Base-by-base conservation (phyloP, 495 filamentous ascomycete species). In the Amorphotheca resinae region DNA sequence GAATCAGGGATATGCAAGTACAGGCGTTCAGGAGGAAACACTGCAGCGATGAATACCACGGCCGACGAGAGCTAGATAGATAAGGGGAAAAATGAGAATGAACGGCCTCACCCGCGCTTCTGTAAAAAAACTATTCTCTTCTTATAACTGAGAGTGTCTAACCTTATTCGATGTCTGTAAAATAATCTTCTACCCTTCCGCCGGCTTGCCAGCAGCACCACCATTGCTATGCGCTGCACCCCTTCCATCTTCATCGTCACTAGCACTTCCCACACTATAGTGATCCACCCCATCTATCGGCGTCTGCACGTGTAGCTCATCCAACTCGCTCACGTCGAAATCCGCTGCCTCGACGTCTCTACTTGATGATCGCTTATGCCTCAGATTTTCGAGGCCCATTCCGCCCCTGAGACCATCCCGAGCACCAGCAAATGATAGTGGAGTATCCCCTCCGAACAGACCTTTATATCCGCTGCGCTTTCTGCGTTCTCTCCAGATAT, bases 301-400 rank as follows among this genome's bases (percentile, higher is more conserved):
- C 21, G 64, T 71, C 14, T 45, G 50, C 17, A 73, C 58, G 44
- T 82, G 73, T 34, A 93, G 59, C 48, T 87, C 76, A 56, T 93
- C 84, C 25, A 95, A 55, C 58, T 93, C 84, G 32, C 72, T 73
- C 62, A 95, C 91, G 51, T 96, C 87, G 64, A 91, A 96, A 57
- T 89, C 87, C 9, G 68, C 80, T 12, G 82, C 80, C 60, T 94
- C 87, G 23, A 94, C 62, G 58, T 88, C 84, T 21, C 66, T 57
- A 30, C 42, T 49, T 2, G 54, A 58, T 2, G 54, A 58, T 22
- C 55, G 47, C 44, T 73, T 74, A 40, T 69, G 65, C 34, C 76
- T 68, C 43, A 72, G 68, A 25, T 55, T 57, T 45, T 76, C 67
- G 20, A 75, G 53, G 6, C 62, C 48, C 45, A 56, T 45, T 20